A percentile compares a stretch with the other conserved stretches of the same genome.
phyloP scores from a whole-genome alignment of 257 asterid genomes.

The Mitragyna speciosa region DNA sequence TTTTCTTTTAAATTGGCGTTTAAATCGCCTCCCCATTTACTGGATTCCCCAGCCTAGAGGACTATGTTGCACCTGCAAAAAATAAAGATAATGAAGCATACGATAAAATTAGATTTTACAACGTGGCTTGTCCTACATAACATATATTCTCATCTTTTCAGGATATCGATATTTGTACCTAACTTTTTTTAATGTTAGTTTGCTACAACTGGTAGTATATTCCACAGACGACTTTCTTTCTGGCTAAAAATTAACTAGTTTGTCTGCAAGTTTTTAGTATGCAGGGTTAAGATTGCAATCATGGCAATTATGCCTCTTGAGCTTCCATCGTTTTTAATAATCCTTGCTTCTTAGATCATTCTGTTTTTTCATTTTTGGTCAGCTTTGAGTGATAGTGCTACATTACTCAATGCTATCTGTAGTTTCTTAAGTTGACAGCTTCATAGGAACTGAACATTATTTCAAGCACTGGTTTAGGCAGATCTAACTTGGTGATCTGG shows the following conservation, averaged over 20 bases:
- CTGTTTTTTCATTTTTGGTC: neutral
- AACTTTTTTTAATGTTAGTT: neutral
- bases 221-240: neutral
- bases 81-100: neutral
- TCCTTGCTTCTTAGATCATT: neutral
- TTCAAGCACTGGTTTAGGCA: neutral
- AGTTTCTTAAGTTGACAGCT: neutral
- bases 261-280: neutral
- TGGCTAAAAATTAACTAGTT: neutral
- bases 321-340: neutral
- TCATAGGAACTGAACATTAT: neutral
- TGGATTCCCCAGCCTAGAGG: slow-evolving; percentile 11
- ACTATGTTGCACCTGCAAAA: slow-evolving; percentile 6
- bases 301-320: neutral
- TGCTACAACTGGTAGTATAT: neutral
- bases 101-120: neutral
- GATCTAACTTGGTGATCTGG: slow-evolving; percentile 11
- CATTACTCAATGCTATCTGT: neutral
- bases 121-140: neutral
- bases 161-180: neutral
- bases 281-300: neutral
- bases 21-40: slow-evolving; percentile 9
- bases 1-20: slow-evolving; percentile 24
- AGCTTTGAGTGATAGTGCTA: neutral
- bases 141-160: neutral